Conservation (phyloP, 805 yeast species). For the Blastobotrys attinorum region DNA sequence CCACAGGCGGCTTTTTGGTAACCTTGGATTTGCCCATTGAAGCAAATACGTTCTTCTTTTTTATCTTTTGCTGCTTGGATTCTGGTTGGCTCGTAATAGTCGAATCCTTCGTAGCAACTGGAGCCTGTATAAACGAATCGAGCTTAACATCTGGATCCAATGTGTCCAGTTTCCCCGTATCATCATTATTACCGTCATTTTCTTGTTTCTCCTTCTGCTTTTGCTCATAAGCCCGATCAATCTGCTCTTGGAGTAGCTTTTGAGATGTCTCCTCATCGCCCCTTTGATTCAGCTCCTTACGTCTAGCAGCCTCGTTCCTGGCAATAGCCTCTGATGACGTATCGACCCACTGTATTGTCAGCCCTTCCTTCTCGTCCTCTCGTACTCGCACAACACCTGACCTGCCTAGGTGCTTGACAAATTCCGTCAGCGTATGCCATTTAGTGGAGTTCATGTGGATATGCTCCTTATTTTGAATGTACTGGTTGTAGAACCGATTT, state of each 20-base stretch:
- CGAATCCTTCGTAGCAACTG: too few relatives aligned
- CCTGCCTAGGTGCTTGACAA: constrained; percentile 52
- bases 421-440: constrained; percentile 64
- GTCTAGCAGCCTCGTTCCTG: constrained; percentile 33
- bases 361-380: constrained; percentile 32
- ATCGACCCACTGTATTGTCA: constrained; percentile 47
- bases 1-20: background rate
- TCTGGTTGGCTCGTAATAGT: too few relatives aligned
- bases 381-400: constrained; percentile 49
- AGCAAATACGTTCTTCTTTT: constrained; percentile 1
- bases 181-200: background rate
- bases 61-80: background rate
- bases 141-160: background rate
- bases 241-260: constrained; percentile 44
- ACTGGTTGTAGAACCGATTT: constrained; percentile 84
- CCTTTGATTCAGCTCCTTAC: constrained; percentile 31
- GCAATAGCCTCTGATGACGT: constrained; percentile 41
- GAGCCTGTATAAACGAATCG: background rate
- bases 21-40: constrained; percentile 5
- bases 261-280: constrained; percentile 41
- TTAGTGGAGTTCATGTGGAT: constrained; percentile 85
- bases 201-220: background rate
- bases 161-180: background rate
- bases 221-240: constrained; percentile 34
- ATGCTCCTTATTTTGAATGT: constrained; percentile 74